phyloP scores from a whole-genome alignment of 73 alveolate species.

The Symbiodinium natans region DNA sequence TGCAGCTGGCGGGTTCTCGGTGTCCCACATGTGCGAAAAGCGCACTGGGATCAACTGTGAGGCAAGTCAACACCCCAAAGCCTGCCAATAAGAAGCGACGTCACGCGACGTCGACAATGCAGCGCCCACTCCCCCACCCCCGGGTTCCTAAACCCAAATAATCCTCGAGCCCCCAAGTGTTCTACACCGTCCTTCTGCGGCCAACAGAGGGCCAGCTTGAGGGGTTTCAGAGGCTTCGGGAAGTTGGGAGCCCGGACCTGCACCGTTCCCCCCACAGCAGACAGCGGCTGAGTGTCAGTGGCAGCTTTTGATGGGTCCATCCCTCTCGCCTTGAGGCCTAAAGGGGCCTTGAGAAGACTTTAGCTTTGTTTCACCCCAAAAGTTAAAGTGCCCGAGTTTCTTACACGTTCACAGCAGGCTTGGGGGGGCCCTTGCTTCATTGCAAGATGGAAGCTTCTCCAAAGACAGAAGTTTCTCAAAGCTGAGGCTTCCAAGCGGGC shows the following conservation, averaged over 20 bases:
- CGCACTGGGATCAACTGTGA: not conserved
- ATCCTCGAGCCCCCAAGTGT: too few relatives aligned
- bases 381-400: too few relatives aligned
- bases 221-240: not conserved
- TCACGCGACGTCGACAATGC: not conserved
- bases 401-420: not conserved
- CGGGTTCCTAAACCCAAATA: not conserved
- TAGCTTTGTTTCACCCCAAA: too few relatives aligned
- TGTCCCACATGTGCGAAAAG: not conserved
- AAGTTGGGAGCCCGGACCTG: not conserved
- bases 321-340: not conserved
- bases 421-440: not conserved
- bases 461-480: too few relatives aligned
- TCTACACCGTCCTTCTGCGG: not conserved
- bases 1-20: not conserved
- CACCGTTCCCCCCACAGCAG: not conserved
- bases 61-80: not conserved
- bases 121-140: not conserved
- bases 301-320: not conserved
- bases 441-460: too few relatives aligned
- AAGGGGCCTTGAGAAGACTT: too few relatives aligned
- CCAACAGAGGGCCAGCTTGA: not conserved
- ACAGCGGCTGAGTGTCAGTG: not conserved
- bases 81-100: not conserved
- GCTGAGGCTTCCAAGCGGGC: not conserved